Evolutionary conservation across 2,329 filamentous ascomycete species (phyloP).

Genomic region (Fusarium lyarnte): DNA sequence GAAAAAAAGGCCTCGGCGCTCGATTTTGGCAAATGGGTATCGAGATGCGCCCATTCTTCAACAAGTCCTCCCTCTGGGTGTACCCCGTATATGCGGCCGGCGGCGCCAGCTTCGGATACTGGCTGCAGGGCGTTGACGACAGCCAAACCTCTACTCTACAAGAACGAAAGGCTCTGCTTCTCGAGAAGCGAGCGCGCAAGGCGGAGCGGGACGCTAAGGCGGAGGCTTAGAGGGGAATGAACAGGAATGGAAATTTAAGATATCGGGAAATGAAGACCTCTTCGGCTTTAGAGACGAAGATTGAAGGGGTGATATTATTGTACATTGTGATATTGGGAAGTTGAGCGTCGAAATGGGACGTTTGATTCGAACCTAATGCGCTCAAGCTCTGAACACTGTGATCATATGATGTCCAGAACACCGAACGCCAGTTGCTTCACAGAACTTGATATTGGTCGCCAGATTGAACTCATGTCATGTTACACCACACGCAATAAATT

Average conservation of each 20-base stretch:
- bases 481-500: not conserved
- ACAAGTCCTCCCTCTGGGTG: slow-evolving; percentile 83
- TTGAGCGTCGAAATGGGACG: slow-evolving; percentile 41
- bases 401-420: slow-evolving; percentile 3
- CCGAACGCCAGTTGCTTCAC: not conserved
- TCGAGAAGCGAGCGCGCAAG: slow-evolving; percentile 88
- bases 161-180: slow-evolving; percentile 80
- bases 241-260: slow-evolving; percentile 11
- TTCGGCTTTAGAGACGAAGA: slow-evolving; percentile 6
- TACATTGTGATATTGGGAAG: slow-evolving; percentile 41
- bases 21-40: slow-evolving; percentile 98
- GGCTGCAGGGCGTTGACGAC: slow-evolving; percentile 90
- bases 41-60: slow-evolving; percentile 96
- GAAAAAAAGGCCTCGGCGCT: slow-evolving; percentile 78
- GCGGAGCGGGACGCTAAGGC: slow-evolving; percentile 50
- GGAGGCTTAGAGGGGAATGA: slow-evolving; percentile 37
- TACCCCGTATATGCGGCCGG: slow-evolving; percentile 90
- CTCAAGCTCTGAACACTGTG: slow-evolving; percentile 17
- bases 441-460: not conserved
- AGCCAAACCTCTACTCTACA: slow-evolving; percentile 79
- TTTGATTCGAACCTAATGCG: slow-evolving; percentile 33
- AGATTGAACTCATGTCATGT: not conserved
- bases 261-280: slow-evolving; percentile 13
- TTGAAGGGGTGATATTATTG: slow-evolving; percentile 24
- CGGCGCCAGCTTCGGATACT: slow-evolving; percentile 95